Evolutionary conservation across 1,284 basidiomycete species (phyloP).

Genomic region (Cutaneotrichosporon sp.): DNA sequence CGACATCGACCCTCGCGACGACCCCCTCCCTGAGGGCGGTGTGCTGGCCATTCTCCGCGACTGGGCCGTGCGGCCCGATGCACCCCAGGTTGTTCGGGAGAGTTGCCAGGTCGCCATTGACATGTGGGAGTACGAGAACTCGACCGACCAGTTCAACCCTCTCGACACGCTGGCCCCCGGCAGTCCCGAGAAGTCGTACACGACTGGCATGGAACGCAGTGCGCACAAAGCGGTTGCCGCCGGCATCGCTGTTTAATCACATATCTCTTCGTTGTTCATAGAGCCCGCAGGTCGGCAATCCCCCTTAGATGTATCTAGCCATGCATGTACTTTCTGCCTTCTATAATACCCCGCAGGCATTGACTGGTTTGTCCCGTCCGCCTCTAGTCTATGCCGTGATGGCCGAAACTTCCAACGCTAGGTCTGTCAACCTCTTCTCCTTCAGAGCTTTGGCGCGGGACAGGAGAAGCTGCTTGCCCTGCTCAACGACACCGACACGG

Average conservation of each 20-base stretch:
- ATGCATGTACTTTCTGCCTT: constrained; percentile 14
- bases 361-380: not conserved
- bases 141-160: constrained; percentile 76
- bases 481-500: constrained; percentile 35
- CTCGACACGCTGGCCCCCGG: constrained; percentile 53
- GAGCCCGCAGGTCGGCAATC: not conserved
- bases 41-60: constrained; percentile 80
- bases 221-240: constrained; percentile 38
- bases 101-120: constrained; percentile 96
- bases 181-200: constrained; percentile 18
- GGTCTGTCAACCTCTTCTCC: constrained; percentile 46
- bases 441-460: constrained; percentile 30
- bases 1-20: constrained; percentile 30
- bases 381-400: constrained; percentile 4
- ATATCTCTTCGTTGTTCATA: not conserved
- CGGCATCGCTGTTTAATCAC: constrained; percentile 18
- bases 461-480: constrained; percentile 32
- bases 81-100: constrained; percentile 86
- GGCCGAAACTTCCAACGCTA: constrained; percentile 41
- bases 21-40: constrained; percentile 46
- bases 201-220: constrained; percentile 48
- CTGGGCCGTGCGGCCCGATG: constrained; percentile 72
- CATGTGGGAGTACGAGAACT: constrained; percentile 96
- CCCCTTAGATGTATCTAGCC: constrained; percentile 8
- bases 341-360: too few species aligned